A percentile compares a stretch with the other conserved stretches of the same genome.
Conservation (phyloP, 2,329 filamentous ascomycete species). For the Leptodontidium sp. region DNA sequence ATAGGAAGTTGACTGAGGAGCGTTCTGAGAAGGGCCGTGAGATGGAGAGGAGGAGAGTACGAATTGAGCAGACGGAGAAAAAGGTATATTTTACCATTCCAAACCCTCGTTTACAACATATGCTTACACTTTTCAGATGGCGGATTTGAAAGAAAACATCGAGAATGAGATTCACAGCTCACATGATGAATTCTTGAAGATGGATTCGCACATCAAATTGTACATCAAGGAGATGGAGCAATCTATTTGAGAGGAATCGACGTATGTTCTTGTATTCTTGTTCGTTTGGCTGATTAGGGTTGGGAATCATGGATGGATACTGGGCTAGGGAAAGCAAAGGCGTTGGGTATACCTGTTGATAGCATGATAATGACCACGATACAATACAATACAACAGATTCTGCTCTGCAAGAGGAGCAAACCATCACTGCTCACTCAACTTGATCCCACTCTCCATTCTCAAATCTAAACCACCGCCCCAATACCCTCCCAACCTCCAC, state of each 20-base stretch:
- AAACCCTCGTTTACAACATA: slow-evolving; percentile 16
- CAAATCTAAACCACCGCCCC: slow-evolving; percentile 71
- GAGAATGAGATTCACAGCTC: slow-evolving; percentile 92
- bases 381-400: slow-evolving; percentile 9
- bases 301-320: slow-evolving; percentile 19
- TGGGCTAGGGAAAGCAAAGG: slow-evolving; percentile 30
- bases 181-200: slow-evolving; percentile 94
- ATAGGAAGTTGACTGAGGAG: slow-evolving; percentile 84
- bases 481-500: slow-evolving; percentile 66
- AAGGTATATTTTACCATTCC: slow-evolving; percentile 68
- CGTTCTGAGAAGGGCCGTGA: slow-evolving; percentile 86
- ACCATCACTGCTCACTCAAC: not conserved
- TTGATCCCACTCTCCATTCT: slow-evolving; percentile 49
- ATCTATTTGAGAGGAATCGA: slow-evolving; percentile 58
- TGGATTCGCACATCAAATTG: slow-evolving; percentile 95
- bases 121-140: slow-evolving; percentile 72
- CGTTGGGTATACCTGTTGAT: slow-evolving; percentile 47
- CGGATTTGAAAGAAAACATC: slow-evolving; percentile 96
- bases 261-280: slow-evolving; percentile 28
- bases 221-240: slow-evolving; percentile 99
- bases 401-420: not conserved
- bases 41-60: slow-evolving; percentile 89
- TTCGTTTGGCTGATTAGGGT: slow-evolving; percentile 26
- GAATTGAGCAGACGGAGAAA: slow-evolving; percentile 98
- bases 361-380: slow-evolving; percentile 43